Base-by-base conservation (phyloP, 2,329 filamentous ascomycete species). In the Aspergillus terreus region DNA sequence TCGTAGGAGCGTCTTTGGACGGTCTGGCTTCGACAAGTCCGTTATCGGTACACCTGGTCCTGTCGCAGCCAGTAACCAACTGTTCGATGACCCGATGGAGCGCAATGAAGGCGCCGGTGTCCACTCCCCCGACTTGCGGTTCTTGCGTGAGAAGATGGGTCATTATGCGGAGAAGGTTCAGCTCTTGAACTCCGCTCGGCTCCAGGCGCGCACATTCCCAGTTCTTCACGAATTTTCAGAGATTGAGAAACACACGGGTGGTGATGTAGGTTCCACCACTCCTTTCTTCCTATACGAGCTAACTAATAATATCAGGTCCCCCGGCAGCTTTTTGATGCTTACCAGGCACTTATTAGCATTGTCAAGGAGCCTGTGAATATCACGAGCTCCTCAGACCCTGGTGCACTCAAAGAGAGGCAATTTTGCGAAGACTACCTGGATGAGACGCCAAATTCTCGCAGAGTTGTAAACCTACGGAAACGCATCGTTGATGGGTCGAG, bases 1-100 rank as follows among this genome's bases (percentile, higher is more conserved):
- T 47, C 70, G 69, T 53, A 76, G 78, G 57, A 85, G 84, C 65
- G 74, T 83, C 15, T 88, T 86, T 67, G 85, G 85, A 32, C 79
- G 83, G 54, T 90, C 90, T 11, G 83, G 79, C 47, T 77, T 95
- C 63, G 85, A 88, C 52, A 88, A 86, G 61, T 96, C 92, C 9
- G 87, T 96, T 49, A 94, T 97, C 67, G 92, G 92, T 44, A 84
- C 85, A 23, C 85, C 90, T 11, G 86, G 82, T 61, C 80, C 82
- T 23, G 69, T 68, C 55, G 82, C 87, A 52, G 84, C 86, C 30
- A 75, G 80, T 43, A 70, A 74, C 30, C 71, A 76, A 14, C 83
- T 90, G 56, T 91, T 92, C 63, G 80, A 84, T 14, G 88, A 92
- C 59, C 78, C 87, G 9, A 80, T 85, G 49, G 69, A 70, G 33